phyloP scores from a whole-genome alignment of 108 stramenopile genomes.

The Nitzschia putrida region DNA sequence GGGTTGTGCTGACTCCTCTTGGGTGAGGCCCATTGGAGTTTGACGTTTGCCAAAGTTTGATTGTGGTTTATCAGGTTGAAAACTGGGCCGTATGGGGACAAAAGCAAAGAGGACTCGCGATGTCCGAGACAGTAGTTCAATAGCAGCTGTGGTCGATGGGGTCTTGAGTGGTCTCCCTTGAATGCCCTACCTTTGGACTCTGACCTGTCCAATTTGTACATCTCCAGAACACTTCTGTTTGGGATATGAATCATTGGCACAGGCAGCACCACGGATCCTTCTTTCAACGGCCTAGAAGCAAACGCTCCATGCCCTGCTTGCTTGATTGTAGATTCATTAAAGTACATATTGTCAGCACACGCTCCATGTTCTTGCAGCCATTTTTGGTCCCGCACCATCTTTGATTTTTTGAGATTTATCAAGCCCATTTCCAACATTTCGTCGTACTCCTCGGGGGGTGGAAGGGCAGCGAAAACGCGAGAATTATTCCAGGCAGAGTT shows the following conservation, averaged over 20 bases:
- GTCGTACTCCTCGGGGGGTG: constrained; percentile 23
- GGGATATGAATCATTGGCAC: constrained; percentile 61
- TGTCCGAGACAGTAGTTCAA: constrained; percentile 76
- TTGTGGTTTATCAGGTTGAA: constrained; percentile 76
- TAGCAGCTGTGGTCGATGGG: constrained; percentile 40
- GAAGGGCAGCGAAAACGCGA: constrained; percentile 31
- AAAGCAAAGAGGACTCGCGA: constrained; percentile 55
- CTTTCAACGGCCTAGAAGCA: constrained; percentile 38
- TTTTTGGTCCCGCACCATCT: constrained; percentile 24
- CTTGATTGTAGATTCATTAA: constrained; percentile 41
- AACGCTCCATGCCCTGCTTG: constrained; percentile 62
- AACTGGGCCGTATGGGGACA: constrained; percentile 63
- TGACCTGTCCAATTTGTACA: constrained; percentile 24
- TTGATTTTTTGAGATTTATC: constrained; percentile 13
- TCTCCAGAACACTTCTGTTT: constrained; percentile 30
- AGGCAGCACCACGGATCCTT: constrained; percentile 39
- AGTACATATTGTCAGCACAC: constrained; percentile 47
- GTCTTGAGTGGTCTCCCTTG: constrained; percentile 1
- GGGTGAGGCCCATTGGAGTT: constrained; percentile 57
- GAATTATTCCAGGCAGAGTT: constrained; percentile 28
- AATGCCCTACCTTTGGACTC: background rate
- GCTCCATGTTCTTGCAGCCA: constrained; percentile 47
- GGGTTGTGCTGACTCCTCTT: constrained; percentile 36
- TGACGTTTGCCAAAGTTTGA: constrained; percentile 53
- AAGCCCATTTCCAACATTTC: constrained; percentile 20